Evolutionary conservation across 2,329 filamentous ascomycete species (phyloP).

Genomic region (Coniochaeta ligniaria): DNA sequence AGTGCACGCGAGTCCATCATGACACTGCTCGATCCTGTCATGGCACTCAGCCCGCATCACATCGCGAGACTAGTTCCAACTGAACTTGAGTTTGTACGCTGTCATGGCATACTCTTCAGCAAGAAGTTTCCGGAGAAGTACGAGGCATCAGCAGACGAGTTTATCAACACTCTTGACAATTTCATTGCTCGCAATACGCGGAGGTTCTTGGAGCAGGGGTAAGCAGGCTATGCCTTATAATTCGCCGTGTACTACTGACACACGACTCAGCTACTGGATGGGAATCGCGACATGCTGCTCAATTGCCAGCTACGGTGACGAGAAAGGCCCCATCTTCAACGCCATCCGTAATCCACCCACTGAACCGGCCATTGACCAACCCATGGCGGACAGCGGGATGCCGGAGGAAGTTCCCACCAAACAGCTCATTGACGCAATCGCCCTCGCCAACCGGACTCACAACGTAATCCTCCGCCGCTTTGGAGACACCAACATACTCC

Average conservation of each 20-base stretch:
- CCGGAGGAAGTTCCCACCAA: constrained; percentile 12
- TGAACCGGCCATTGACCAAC: constrained; percentile 10
- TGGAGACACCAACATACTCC: constrained; percentile 51
- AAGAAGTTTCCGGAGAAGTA: constrained; percentile 39
- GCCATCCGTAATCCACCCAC: constrained; percentile 19
- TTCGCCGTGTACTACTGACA: background rate
- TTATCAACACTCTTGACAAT: constrained; percentile 44
- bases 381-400: constrained; percentile 6
- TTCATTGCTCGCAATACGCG: constrained; percentile 46
- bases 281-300: constrained; percentile 48
- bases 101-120: constrained; percentile 59
- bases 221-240: too few species aligned
- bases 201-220: constrained; percentile 43
- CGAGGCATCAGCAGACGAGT: constrained; percentile 34
- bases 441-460: constrained; percentile 36
- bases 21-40: constrained; percentile 58
- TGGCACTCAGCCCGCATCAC: constrained; percentile 23
- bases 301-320: constrained; percentile 44
- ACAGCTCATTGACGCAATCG: constrained; percentile 15
- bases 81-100: constrained; percentile 55
- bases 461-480: constrained; percentile 40
- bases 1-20: constrained; percentile 64
- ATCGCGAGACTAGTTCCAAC: constrained; percentile 31
- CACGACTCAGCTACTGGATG: constrained; percentile 37
- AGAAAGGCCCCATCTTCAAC: constrained; percentile 38